A percentile compares a stretch with the other conserved stretches of the same genome.
Conservation (phyloP, 768 basidiomycete genomes). For the Filobasidium floriforme region DNA sequence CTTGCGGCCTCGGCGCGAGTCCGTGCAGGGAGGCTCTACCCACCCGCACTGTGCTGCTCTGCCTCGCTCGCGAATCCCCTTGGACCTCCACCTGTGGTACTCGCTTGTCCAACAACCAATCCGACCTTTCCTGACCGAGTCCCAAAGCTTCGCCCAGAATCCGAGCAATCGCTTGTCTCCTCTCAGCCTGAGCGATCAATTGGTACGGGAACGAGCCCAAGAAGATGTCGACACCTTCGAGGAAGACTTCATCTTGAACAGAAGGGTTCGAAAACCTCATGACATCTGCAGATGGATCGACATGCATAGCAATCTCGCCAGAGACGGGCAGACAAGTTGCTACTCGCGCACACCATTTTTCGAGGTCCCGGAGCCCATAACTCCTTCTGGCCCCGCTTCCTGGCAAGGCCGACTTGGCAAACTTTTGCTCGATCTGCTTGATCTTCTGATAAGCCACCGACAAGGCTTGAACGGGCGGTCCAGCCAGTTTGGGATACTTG, state of each 20-base stretch:
- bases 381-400: conserved; percentile 13
- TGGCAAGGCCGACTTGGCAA: conserved; percentile 1
- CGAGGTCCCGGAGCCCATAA: conserved; percentile 63
- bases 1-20: conserved; percentile 17
- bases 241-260: conserved; percentile 77
- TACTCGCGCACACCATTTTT: conserved; percentile 73
- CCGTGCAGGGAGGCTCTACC: conserved; percentile 55
- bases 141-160: conserved; percentile 59
- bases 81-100: conserved; percentile 61
- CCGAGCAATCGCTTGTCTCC: conserved; percentile 47
- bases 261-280: conserved; percentile 59
- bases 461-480: conserved; percentile 50
- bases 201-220: conserved; percentile 49
- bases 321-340: conserved; percentile 54
- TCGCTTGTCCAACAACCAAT: conserved; percentile 62
- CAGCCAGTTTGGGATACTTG: conserved; percentile 60
- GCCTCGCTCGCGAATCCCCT: conserved; percentile 19
- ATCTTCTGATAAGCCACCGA: conserved; percentile 66
- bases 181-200: conserved; percentile 23
- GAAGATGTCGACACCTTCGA: conserved; percentile 85
- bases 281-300: conserved; percentile 21
- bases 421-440: conserved; percentile 14
- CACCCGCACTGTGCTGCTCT: conserved; percentile 53
- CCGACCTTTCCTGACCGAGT: conserved; percentile 61
- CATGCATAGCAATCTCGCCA: conserved; percentile 43